phyloP scores from a whole-genome alignment of 2,329 filamentous ascomycete species.

The Trichocomaceae sp. region DNA sequence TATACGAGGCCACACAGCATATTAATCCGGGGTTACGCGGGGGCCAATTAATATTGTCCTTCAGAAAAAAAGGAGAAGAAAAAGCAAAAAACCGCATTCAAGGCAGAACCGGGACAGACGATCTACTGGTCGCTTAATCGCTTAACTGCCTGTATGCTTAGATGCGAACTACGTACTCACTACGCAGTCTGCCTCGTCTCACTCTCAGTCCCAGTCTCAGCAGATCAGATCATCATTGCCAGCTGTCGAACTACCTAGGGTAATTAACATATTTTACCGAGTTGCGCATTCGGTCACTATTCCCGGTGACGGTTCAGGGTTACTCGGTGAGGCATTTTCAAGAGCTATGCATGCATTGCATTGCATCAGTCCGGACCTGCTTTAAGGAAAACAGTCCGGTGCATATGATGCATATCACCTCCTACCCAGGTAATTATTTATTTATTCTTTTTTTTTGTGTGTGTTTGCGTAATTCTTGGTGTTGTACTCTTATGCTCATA shows the following conservation, averaged over 20 bases:
- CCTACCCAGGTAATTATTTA: too few species aligned
- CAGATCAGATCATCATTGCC: not conserved
- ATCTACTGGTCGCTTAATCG: not conserved
- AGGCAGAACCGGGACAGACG: not conserved
- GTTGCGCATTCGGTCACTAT: too few species aligned
- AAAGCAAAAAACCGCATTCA: not conserved
- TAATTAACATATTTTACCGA: too few species aligned
- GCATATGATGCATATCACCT: not conserved
- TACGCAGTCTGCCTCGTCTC: not conserved
- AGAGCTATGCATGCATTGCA: not conserved
- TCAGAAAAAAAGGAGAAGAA: too few species aligned
- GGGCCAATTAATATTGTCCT: not conserved
- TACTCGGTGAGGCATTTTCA: not conserved
- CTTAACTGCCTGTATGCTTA: not conserved
- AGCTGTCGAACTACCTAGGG: not conserved
- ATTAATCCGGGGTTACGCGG: not conserved
- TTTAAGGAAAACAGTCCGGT: not conserved
- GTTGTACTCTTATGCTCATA: not conserved
- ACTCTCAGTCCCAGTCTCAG: not conserved
- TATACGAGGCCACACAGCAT: not conserved
- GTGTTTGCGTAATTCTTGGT: not conserved
- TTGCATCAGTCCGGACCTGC: not conserved
- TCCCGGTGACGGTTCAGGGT: not conserved
- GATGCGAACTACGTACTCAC: not conserved
- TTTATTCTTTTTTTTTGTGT: not conserved